phyloP scores from a whole-genome alignment of 306 rosid genomes.

The Lathyrus sativus region DNA sequence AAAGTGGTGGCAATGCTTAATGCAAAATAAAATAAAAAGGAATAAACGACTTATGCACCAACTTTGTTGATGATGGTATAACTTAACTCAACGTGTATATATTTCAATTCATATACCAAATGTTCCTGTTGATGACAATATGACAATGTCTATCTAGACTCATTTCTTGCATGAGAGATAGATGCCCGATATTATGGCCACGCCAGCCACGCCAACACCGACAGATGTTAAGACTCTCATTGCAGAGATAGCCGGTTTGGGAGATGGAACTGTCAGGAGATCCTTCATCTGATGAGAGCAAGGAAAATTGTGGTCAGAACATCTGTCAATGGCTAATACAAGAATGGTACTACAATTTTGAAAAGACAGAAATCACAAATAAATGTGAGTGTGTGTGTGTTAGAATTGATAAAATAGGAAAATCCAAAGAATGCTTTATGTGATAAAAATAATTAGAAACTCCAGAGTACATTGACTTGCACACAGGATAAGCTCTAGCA shows the following conservation, averaged over 20 bases:
- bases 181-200: conserved; percentile 75
- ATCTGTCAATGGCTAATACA: background rate
- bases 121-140: conserved; percentile 6
- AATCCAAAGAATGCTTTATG: conserved; percentile 5
- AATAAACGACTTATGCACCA: conserved; percentile 27
- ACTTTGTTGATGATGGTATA: conserved; percentile 34
- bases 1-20: conserved; percentile 1
- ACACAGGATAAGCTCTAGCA: background rate
- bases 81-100: conserved; percentile 7
- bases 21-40: background rate
- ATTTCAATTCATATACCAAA: conserved; percentile 22
- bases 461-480: conserved; percentile 13
- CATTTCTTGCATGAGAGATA: conserved; percentile 69
- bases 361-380: conserved; percentile 11
- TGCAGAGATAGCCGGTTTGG: conserved; percentile 44
- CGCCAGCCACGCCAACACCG: conserved; percentile 71
- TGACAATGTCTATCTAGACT: conserved; percentile 6
- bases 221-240: conserved; percentile 51
- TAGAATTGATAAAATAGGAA: background rate
- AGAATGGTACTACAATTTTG: background rate
- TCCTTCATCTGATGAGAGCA: conserved; percentile 61
- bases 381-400: too few relatives aligned
- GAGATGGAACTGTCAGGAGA: conserved; percentile 66
- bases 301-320: conserved; percentile 21
- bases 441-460: conserved; percentile 1